phyloP scores from a whole-genome alignment of 1,139 yeast species.

The Magnusiomyces fungicola region DNA sequence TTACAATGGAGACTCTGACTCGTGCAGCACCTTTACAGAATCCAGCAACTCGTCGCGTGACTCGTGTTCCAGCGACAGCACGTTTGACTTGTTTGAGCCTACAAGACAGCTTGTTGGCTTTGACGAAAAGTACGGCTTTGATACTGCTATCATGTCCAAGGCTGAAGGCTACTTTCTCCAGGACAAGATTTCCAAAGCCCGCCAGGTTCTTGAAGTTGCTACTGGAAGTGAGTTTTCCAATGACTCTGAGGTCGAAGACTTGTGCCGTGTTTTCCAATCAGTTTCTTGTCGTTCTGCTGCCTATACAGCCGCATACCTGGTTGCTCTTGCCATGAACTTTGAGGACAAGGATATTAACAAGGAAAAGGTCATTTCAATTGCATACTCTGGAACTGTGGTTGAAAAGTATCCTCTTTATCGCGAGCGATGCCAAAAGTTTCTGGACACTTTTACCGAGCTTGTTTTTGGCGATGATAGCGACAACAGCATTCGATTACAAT shows the following conservation, averaged over 20 bases:
- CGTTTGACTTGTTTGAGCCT: constrained; percentile 44
- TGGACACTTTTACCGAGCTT: constrained; percentile 19
- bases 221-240: constrained; percentile 7
- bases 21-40: too few relatives aligned
- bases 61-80: too few relatives aligned
- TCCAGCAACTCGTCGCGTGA: too few relatives aligned
- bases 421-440: constrained; percentile 36
- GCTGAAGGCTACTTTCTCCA: constrained; percentile 23
- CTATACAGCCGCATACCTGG: constrained; percentile 72
- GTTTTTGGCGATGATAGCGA: too few relatives aligned
- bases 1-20: too few relatives aligned
- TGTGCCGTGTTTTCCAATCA: constrained; percentile 55
- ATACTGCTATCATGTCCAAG: constrained; percentile 25
- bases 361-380: constrained; percentile 43
- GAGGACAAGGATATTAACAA: neutral
- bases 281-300: constrained; percentile 75
- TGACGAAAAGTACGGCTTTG: constrained; percentile 23
- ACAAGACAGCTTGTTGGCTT: constrained; percentile 30
- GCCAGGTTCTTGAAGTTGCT: constrained; percentile 14
- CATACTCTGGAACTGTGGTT: constrained; percentile 84
- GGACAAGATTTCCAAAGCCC: constrained; percentile 20
- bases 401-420: constrained; percentile 81
- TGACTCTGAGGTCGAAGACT: constrained; percentile 36
- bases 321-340: constrained; percentile 30
- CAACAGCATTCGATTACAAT: constrained; percentile 18